These are phyloP conservation scores for Paecilomyces fulvus DNA, from an alignment of 2,329 filamentous ascomycete species.

Conservation along the genomic window DNA sequence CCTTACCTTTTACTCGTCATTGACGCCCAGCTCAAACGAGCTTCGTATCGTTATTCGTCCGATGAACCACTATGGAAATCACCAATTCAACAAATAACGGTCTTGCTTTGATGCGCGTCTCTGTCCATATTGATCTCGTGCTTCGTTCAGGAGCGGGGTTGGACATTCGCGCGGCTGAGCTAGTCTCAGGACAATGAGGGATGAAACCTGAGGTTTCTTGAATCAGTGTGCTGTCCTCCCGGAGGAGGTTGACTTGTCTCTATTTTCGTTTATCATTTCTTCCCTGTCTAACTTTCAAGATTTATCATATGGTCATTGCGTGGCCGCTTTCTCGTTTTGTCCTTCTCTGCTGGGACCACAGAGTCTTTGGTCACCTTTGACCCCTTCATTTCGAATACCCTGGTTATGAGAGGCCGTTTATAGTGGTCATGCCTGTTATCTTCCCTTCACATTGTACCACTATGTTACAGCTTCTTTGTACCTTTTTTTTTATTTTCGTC, in stretches of 20 bases:
- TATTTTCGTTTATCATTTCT: neutral
- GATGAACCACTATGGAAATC: neutral
- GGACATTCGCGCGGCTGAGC: neutral
- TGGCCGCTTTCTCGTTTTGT: neutral
- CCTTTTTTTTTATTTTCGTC: neutral
- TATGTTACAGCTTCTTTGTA: neutral
- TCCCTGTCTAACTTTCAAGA: neutral
- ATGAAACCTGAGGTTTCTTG: neutral
- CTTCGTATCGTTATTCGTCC: neutral
- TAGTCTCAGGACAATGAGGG: neutral
- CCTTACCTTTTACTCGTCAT: neutral
- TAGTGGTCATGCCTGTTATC: neutral
- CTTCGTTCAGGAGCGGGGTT: neutral
- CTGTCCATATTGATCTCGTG: neutral
- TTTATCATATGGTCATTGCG: neutral
- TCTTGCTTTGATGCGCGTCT: neutral
- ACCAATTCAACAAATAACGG: neutral
- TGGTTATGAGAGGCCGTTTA: neutral
- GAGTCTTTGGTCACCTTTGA: neutral
- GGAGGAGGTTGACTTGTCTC: neutral
- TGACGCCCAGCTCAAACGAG: neutral
- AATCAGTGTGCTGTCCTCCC: neutral
- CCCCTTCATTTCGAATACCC: neutral
- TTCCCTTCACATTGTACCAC: neutral
- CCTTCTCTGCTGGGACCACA: neutral